Evolutionary conservation across 768 basidiomycete species (phyloP).

Genomic region (Tricholoma bakamatsutake): DNA sequence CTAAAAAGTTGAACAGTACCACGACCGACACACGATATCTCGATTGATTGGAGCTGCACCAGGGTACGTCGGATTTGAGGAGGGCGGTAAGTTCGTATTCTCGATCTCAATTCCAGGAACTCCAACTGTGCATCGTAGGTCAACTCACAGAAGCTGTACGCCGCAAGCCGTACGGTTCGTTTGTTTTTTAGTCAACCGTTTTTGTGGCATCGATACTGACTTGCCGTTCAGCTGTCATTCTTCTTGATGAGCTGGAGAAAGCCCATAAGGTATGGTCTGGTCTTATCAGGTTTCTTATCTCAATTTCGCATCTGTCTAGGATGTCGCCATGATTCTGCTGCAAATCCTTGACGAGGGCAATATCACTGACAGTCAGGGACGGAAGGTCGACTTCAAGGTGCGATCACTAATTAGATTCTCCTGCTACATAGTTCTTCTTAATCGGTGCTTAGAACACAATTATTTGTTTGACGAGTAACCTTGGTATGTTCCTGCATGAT

Average conservation of each 20-base stretch:
- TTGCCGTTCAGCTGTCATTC: conserved; percentile 51
- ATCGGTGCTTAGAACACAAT: conserved; percentile 65
- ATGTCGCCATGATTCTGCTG: conserved; percentile 85
- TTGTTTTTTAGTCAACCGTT: neutral
- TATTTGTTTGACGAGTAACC: conserved; percentile 84
- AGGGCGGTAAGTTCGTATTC: conserved; percentile 43
- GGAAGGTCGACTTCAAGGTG: conserved; percentile 88
- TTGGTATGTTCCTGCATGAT: conserved; percentile 39
- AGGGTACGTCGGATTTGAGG: conserved; percentile 90
- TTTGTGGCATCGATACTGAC: neutral
- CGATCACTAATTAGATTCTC: neutral
- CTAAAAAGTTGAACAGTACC: conserved; percentile 46
- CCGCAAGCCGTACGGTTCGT: conserved; percentile 77
- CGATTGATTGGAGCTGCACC: conserved; percentile 89
- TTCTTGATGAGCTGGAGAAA: conserved; percentile 89
- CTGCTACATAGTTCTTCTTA: neutral
- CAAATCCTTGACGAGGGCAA: conserved; percentile 90
- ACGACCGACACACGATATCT: conserved; percentile 88
- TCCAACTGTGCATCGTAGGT: conserved; percentile 20
- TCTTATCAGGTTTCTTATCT: neutral
- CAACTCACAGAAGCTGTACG: conserved; percentile 92
- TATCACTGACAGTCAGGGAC: conserved; percentile 87
- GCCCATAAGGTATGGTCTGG: conserved; percentile 64
- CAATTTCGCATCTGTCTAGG: conserved; percentile 29
- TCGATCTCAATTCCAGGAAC: neutral